Base-by-base conservation (phyloP, 768 basidiomycete species). In the Suillus decipiens region DNA sequence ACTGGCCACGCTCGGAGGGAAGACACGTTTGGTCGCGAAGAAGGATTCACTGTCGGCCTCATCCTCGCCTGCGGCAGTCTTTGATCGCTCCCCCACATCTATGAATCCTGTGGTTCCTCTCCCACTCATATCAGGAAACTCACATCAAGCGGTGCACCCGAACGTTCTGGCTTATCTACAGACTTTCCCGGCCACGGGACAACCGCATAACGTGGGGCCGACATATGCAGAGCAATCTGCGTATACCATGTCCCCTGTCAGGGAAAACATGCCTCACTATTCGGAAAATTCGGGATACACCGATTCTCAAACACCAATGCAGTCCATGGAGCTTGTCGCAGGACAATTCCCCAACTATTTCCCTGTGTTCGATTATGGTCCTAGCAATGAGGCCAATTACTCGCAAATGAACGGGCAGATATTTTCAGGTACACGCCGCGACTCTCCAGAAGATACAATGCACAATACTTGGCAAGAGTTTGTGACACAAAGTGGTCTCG, bases 61-160 rank as follows among this genome's bases (percentile, higher is more conserved):
- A 41, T 72, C 87, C 33, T 68, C 72, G 2, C 70, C 78, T 68
- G 59, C 67, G 62, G 57, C 33, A 34, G 63, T 76, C 57, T 64
- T 84, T 55, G 86, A 90, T 28, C 82, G 86, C 47, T 92, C 90
- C 9, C 90, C 90, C 9, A 84, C 78, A n/a, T 86, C 89, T 11
- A 82, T 81, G 54, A 87, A 90, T 67, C 90, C 90, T 2, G 81
- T 91, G 31, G 86, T 92, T 10, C 90, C 90, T 19, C 76, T 92
- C 6, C 89, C 89, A 2, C 71, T 92, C 31, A 61, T 61, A 45
- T 80, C 83, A 22, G 78, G 83, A 5, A 79, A 80, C 15, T 72
- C 79, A 56, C 81, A 80, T 60, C 78, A 82, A 31, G 78, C 81
- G 24, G 78, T 88, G 22, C 84, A 90, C 65, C 86, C 86, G 9